Base-by-base conservation (phyloP, 106 monocot species). In the Hemerocallis citrina region DNA sequence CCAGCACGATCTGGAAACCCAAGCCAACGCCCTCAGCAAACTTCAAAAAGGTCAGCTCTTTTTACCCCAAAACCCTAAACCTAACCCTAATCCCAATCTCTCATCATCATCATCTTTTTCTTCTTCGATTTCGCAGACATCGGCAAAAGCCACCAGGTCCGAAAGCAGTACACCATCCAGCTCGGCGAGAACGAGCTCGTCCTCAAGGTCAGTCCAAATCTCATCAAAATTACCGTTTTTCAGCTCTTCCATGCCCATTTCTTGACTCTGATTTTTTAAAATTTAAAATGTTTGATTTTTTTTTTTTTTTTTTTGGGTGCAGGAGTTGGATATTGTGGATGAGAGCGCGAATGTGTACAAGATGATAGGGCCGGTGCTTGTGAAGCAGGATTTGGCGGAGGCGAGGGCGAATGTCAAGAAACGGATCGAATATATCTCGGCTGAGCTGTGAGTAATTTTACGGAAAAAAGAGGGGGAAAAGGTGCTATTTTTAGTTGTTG, bases 111-210 rank as follows among this genome's bases (percentile, higher is more conserved):
- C 20, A 27, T 20, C 2, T 10, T 10, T 44, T n/a, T 15, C 5
- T 14, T 61, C 7, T n/a, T 34, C 15, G 0, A 31, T 34, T n/a
- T 5, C 34, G 21, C 65, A 86, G 95, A 95, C 39, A 79, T 90
- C n/a, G 69, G 78, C 23, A 95, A 90, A 86, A 89, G 86, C 63
- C 83, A 95, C 55, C 86, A 95, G 80, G 78, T 95, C 63, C 56
- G 90, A 57, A 95, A 90, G 80, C 90, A 95, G 81, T 90, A 90
- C 81, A 90, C 90, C 21, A 84, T 95, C 65, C 95, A 95, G 75
- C 81, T 95, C 5, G 89, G 95, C 17, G 95, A 95, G 79, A 95
- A 95, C 71, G 90, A 95, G 67, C 90, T 95, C 55, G 95, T 95
- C 16, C 75, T 90, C 74, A 90, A 90, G 79, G 83, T 77, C 24